Conservation (phyloP, 352 stramenopile species). For the Phytophthora chlamydospora region DNA sequence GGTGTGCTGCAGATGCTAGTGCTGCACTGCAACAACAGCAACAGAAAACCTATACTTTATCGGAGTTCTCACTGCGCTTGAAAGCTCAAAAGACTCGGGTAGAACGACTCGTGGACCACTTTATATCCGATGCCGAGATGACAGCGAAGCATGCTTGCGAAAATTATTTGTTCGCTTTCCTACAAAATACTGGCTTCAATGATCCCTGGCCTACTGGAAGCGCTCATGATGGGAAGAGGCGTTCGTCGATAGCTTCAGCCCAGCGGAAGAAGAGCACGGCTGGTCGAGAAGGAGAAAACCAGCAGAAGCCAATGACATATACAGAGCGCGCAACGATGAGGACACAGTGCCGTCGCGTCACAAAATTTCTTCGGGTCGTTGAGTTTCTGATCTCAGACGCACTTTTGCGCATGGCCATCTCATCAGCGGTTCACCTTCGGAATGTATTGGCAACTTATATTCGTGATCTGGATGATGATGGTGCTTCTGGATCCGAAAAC, state of each 20-base stretch:
- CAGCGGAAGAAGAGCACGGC: constrained; percentile 24
- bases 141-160: constrained; percentile 72
- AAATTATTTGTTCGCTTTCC: constrained; percentile 60
- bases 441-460: constrained; percentile 54
- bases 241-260: constrained; percentile 16
- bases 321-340: constrained; percentile 93
- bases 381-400: constrained; percentile 91
- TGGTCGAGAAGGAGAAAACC: constrained; percentile 11
- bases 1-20: background rate
- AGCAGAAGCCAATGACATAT: constrained; percentile 90
- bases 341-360: constrained; percentile 91
- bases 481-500: constrained; percentile 6
- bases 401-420: constrained; percentile 73
- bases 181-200: constrained; percentile 67
- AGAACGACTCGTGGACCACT: constrained; percentile 62
- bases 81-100: constrained; percentile 75
- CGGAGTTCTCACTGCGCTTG: constrained; percentile 78
- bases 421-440: constrained; percentile 50
- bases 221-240: constrained; percentile 6
- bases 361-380: constrained; percentile 91
- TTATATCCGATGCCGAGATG: constrained; percentile 61
- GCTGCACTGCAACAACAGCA: constrained; percentile 6
- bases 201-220: constrained; percentile 14
- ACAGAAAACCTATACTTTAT: constrained; percentile 75
- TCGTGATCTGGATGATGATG: constrained; percentile 6